Conservation (phyloP, 208 protist species). For the Acanthamoeba culbertsoni region DNA sequence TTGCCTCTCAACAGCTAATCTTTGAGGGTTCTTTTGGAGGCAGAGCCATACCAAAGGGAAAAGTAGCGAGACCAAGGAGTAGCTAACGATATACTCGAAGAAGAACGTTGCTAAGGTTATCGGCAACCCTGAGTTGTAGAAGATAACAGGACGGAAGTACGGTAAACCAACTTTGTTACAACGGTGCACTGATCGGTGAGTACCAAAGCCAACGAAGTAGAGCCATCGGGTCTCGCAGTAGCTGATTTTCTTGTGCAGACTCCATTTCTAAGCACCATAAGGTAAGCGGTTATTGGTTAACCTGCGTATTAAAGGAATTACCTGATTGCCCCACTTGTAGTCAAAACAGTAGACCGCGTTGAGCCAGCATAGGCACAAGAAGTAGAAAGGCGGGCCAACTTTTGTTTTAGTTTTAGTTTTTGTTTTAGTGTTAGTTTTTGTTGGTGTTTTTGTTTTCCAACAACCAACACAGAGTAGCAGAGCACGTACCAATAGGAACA, state of each 20-base stretch:
- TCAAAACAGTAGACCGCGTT: conserved; percentile 54
- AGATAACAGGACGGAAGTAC: neutral
- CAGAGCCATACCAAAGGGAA: conserved; percentile 37
- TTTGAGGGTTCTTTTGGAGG: conserved; percentile 1
- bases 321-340: conserved; percentile 48
- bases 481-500: conserved; percentile 14
- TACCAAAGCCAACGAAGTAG: conserved; percentile 61
- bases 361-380: conserved; percentile 47
- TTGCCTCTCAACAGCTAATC: too few relatives aligned
- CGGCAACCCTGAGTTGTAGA: neutral
- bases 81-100: conserved; percentile 50
- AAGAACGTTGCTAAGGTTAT: conserved; percentile 51
- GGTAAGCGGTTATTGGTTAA: neutral
- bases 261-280: neutral
- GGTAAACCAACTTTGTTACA: too few relatives aligned
- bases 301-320: neutral
- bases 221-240: conserved; percentile 58
- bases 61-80: conserved; percentile 17
- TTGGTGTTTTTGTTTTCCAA: neutral
- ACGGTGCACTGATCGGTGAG: too few relatives aligned
- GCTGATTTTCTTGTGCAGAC: conserved; percentile 15
- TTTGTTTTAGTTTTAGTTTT: neutral
- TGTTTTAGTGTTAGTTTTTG: too few relatives aligned
- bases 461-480: neutral
- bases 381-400: conserved; percentile 46